These are phyloP conservation scores for Herpetospermum pedunculosum DNA, from an alignment of 306 rosid genomes.

Conservation along the genomic window DNA sequence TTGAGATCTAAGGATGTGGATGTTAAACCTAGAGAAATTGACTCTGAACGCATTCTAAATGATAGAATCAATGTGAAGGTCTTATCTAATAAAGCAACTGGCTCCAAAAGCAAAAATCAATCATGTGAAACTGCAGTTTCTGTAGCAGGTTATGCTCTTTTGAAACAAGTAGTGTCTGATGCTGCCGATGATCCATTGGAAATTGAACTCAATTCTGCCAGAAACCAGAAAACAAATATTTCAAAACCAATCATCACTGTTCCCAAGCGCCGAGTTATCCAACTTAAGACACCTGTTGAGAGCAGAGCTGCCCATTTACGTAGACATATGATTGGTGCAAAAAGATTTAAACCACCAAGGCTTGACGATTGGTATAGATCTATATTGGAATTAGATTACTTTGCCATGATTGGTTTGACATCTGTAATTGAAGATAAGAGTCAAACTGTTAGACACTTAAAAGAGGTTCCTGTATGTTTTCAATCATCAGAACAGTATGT, in stretches of 20 bases:
- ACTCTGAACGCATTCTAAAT: constrained; percentile 20
- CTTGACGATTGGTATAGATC: constrained; percentile 87
- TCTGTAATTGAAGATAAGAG: constrained; percentile 50
- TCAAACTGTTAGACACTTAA: constrained; percentile 34
- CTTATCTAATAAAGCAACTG: constrained; percentile 23
- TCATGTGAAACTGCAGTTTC: constrained; percentile 21
- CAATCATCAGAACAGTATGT: constrained; percentile 78
- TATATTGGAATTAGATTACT: constrained; percentile 78
- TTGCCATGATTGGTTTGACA: constrained; percentile 50
- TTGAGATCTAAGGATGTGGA: constrained; percentile 28
- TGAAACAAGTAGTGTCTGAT: constrained; percentile 30
- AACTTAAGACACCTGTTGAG: constrained; percentile 52
- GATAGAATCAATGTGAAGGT: constrained; percentile 27
- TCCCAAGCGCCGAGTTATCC: constrained; percentile 76
- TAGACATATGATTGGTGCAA: constrained; percentile 42
- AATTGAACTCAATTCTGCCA: constrained; percentile 44
- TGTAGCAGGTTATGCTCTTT: constrained; percentile 19
- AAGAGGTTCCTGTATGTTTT: constrained; percentile 76
- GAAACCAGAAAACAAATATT: constrained; percentile 32
- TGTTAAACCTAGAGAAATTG: constrained; percentile 25
- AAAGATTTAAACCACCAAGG: constrained; percentile 76
- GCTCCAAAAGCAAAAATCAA: constrained; percentile 23
- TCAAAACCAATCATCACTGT: constrained; percentile 37
- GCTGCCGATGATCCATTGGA: constrained; percentile 43
- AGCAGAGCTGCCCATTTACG: constrained; percentile 29